A percentile compares a stretch with the other conserved stretches of the same genome.
phyloP scores from a whole-genome alignment of 2,329 filamentous ascomycete species.

The Colletotrichum sidae region DNA sequence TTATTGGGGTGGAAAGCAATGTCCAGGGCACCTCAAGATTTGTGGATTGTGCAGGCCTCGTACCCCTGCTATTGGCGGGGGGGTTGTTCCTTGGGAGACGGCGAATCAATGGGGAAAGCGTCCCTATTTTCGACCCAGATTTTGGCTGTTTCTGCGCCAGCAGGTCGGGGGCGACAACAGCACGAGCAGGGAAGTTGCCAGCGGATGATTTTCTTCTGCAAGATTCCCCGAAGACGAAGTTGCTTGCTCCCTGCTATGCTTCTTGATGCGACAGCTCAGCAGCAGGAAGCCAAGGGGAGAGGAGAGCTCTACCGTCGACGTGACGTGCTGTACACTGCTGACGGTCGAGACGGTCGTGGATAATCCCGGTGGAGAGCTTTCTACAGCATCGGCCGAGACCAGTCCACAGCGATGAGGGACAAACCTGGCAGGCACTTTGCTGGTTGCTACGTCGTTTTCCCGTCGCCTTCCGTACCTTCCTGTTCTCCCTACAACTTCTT shows the following conservation, averaged over 20 bases:
- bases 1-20: constrained; percentile 36
- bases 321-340: neutral
- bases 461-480: neutral
- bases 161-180: constrained; percentile 21
- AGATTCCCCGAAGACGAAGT: constrained; percentile 8
- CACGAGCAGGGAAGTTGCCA: constrained; percentile 34
- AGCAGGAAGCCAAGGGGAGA: neutral
- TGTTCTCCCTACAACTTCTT: neutral
- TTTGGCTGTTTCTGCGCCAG: constrained; percentile 32
- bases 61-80: constrained; percentile 36
- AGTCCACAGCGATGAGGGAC: constrained; percentile 19
- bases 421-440: constrained; percentile 12
- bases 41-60: constrained; percentile 36
- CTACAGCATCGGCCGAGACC: constrained; percentile 25
- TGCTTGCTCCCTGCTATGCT: constrained; percentile 30
- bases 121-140: constrained; percentile 25
- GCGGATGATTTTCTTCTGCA: constrained; percentile 19
- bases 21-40: constrained; percentile 25
- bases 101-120: constrained; percentile 35
- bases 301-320: neutral
- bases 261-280: constrained; percentile 22
- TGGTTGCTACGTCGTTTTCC: neutral
- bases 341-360: constrained; percentile 2
- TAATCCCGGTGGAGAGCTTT: constrained; percentile 19
- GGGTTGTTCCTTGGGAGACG: constrained; percentile 39